Base-by-base conservation (phyloP, 805 yeast species). In the Nakazawaea ishiwadae region DNA sequence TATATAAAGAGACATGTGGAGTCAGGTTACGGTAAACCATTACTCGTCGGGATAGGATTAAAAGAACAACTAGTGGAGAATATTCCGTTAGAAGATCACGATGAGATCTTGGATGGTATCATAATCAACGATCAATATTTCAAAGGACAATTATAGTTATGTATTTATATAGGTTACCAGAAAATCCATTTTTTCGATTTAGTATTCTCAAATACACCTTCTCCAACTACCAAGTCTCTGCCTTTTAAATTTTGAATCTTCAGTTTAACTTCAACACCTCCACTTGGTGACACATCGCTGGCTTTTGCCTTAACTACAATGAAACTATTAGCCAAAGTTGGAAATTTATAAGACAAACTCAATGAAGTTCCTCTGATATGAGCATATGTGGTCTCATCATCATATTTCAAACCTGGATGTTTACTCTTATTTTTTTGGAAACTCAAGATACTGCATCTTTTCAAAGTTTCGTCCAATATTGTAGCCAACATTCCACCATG, bases 401-500 rank as follows among this genome's bases (percentile, higher is more conserved):
- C 26, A 26, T 50, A 48, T 27, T 51, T 51, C 24, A 44, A 66
- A 52, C 47, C 55, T 27, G 46, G 50, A 39, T 42, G 67, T 40
- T 55, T 58, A 14, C n/a, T 16, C 12, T 37, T 40, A 56, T n/a
- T n/a, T n/a, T n/a, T n/a, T n/a, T n/a, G n/a, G n/a, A 60, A 40
- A 17, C 57, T 49, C 31, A 81, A 63, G 1, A 68, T 59, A 2
- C 69, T 77, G 44, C 71, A 66, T 39, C 81, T 69, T 48, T 80
- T 79, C 63, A 81, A 73, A 5, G 84, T 71, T 50, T 89, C 96
- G 53, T 87, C 93, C 41, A 88, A 63, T 1, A 89, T 64, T 0
- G 95, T 81, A 7, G 90, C 95, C 23, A 89, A 57, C 21, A 90
- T 75, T 0, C 97, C 97, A 3, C 97, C 97, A 56, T 89, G 97